phyloP scores from a whole-genome alignment of 2,329 filamentous ascomycete species.

The Didymellaceae sp. region DNA sequence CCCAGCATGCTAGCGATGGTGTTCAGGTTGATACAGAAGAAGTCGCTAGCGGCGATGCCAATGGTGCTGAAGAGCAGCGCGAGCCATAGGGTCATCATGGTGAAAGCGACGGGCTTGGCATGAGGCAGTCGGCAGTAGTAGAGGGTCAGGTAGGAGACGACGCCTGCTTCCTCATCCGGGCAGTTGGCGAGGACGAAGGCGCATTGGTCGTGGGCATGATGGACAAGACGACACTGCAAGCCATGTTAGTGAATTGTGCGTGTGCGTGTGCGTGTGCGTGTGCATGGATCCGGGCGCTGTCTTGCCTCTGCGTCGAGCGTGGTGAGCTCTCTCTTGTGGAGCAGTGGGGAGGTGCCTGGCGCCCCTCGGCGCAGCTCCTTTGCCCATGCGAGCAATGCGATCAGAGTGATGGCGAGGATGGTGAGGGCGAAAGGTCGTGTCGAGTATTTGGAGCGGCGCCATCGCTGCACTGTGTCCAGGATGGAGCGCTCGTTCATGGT shows the following conservation, averaged over 20 bases:
- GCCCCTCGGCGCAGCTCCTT: conserved; percentile 18
- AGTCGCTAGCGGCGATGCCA: conserved; percentile 96
- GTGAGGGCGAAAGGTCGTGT: conserved; percentile 48
- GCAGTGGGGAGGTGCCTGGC: background rate
- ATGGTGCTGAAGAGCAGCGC: conserved; percentile 93
- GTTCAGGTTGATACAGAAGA: conserved; percentile 95
- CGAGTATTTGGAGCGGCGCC: conserved; percentile 43
- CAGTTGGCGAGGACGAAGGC: conserved; percentile 84
- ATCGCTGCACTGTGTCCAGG: conserved; percentile 29
- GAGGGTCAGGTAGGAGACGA: conserved; percentile 84
- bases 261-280: background rate
- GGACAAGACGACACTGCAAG: conserved; percentile 76
- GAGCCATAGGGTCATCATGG: conserved; percentile 80
- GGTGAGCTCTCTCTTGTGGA: conserved; percentile 30
- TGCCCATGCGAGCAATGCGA: conserved; percentile 39
- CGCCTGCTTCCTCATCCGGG: conserved; percentile 84
- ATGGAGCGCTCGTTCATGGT: conserved; percentile 34
- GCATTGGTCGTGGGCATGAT: conserved; percentile 79
- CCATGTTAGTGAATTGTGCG: background rate
- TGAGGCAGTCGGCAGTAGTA: conserved; percentile 83
- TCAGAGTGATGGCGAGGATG: conserved; percentile 37
- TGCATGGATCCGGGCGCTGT: background rate
- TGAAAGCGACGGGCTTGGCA: conserved; percentile 78
- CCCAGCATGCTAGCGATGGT: conserved; percentile 89
- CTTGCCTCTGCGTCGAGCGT: conserved; percentile 46